Conservation (phyloP, 1,139 yeast species). For the Nadsonia starkeyi-henricii region DNA sequence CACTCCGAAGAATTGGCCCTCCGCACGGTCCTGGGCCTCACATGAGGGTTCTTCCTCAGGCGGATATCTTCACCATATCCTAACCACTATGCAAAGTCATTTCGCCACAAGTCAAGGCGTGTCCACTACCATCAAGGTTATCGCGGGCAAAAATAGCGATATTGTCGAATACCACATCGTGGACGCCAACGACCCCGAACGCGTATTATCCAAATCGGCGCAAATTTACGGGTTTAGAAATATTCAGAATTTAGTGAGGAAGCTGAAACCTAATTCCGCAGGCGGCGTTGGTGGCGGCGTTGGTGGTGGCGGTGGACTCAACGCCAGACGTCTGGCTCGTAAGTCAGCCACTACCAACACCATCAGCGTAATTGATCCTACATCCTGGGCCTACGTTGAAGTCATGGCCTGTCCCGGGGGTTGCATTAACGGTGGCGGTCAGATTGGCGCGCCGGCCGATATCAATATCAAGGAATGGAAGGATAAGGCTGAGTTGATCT, state of each 20-base stretch:
- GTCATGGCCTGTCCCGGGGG: conserved; percentile 99
- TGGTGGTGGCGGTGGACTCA: conserved; percentile 9
- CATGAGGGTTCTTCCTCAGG: conserved; percentile 73
- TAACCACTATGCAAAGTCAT: conserved; percentile 17
- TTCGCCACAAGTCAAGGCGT: conserved; percentile 5
- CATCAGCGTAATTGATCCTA: conserved; percentile 38
- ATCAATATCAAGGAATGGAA: conserved; percentile 22
- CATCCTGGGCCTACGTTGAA: conserved; percentile 70
- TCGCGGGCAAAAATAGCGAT: conserved; percentile 63
- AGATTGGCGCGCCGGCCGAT: conserved; percentile 39
- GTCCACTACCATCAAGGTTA: conserved; percentile 16
- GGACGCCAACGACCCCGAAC: conserved; percentile 21
- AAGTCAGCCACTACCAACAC: conserved; percentile 7
- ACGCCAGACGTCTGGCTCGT: conserved; percentile 5
- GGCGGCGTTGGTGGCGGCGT: conserved; percentile 12
- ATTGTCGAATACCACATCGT: conserved; percentile 53
- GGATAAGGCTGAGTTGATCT: conserved; percentile 19
- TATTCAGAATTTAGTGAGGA: conserved; percentile 83
- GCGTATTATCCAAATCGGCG: conserved; percentile 48
- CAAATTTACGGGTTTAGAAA: conserved; percentile 86
- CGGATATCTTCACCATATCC: conserved; percentile 42
- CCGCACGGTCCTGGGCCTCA: conserved; percentile 49
- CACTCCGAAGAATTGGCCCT: conserved; percentile 49
- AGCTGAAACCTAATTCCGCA: conserved; percentile 39
- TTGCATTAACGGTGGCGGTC: conserved; percentile 96